These are phyloP conservation scores for Phaeotremella fagi DNA, from an alignment of 768 basidiomycete genomes.

Conservation along the genomic window DNA sequence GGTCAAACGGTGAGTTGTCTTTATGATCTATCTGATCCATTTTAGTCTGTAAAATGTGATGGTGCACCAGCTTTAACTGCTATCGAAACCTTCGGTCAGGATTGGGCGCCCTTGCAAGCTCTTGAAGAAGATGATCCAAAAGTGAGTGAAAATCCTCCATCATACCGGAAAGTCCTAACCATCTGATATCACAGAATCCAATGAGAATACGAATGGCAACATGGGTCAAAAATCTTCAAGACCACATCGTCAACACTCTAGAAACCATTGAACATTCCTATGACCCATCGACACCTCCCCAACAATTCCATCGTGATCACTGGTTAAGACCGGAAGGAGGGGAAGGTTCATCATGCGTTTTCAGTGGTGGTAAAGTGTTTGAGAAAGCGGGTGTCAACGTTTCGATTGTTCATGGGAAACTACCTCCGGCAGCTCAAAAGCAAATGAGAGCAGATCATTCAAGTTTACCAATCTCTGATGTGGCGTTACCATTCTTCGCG, in stretches of 20 bases:
- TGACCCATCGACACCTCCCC: slow-evolving; percentile 12
- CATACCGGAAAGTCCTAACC: neutral
- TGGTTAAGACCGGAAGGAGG: slow-evolving; percentile 63
- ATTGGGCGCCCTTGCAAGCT: slow-evolving; percentile 36
- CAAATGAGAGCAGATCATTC: slow-evolving; percentile 94
- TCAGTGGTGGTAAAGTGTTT: slow-evolving; percentile 59
- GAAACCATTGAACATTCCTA: slow-evolving; percentile 63
- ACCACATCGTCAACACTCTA: slow-evolving; percentile 68
- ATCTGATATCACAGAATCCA: slow-evolving; percentile 42
- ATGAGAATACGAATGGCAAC: slow-evolving; percentile 76
- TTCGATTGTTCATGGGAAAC: slow-evolving; percentile 77
- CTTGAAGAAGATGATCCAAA: slow-evolving; percentile 43
- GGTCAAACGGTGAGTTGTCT: neutral
- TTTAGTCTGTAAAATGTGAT: slow-evolving; percentile 17
- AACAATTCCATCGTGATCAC: slow-evolving; percentile 69
- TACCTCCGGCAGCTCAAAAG: slow-evolving; percentile 82
- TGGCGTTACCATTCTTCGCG: slow-evolving; percentile 82
- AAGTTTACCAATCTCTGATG: slow-evolving; percentile 43
- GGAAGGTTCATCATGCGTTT: slow-evolving; percentile 75
- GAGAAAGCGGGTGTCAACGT: slow-evolving; percentile 98
- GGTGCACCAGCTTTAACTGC: slow-evolving; percentile 25
- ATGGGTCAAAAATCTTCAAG: slow-evolving; percentile 72
- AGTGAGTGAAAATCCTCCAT: slow-evolving; percentile 16
- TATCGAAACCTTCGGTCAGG: slow-evolving; percentile 25
- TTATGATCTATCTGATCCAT: neutral